These are phyloP conservation scores for Parachaetomium inaequale DNA, from an alignment of 495 filamentous ascomycete species.

Conservation along the genomic window DNA sequence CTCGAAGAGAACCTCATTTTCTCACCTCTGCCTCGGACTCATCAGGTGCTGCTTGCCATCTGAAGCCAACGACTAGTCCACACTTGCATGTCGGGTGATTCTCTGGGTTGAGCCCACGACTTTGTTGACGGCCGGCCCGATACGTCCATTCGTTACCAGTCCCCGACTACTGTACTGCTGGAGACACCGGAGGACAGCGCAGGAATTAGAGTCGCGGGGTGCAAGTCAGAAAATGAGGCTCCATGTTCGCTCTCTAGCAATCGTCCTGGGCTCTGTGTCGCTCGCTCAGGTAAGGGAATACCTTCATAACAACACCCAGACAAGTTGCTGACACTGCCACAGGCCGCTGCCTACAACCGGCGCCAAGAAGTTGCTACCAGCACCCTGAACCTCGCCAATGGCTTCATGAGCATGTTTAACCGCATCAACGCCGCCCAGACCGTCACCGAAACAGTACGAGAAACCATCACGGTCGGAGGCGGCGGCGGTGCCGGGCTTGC, in stretches of 20 bases:
- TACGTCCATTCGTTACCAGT: conserved; percentile 17
- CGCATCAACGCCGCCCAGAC: conserved; percentile 26
- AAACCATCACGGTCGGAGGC: conserved; percentile 34
- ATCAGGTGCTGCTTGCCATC: not conserved
- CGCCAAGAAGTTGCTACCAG: conserved; percentile 12
- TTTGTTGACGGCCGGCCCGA: conserved; percentile 39
- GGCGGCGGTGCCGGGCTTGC: conserved; percentile 21
- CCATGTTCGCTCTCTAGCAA: conserved; percentile 30
- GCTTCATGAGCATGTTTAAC: conserved; percentile 19
- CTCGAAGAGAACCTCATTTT: conserved; percentile 8
- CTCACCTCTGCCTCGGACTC: not conserved
- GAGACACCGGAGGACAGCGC: not conserved
- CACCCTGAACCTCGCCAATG: conserved; percentile 11
- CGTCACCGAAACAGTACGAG: conserved; percentile 40
- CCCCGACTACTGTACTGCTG: not conserved
- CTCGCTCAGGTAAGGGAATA: conserved; percentile 38
- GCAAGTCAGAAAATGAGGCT: conserved; percentile 40
- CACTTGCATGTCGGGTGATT: not conserved
- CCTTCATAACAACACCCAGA: not conserved
- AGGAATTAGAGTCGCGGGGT: not conserved
- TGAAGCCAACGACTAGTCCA: not conserved
- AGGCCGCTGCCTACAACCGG: conserved; percentile 38
- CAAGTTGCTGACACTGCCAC: conserved; percentile 5
- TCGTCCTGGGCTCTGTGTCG: conserved; percentile 37
- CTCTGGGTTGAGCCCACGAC: conserved; percentile 31